Evolutionary conservation across 179 eudicot genomes (phyloP).

Genomic region (Beta corolliflora): DNA sequence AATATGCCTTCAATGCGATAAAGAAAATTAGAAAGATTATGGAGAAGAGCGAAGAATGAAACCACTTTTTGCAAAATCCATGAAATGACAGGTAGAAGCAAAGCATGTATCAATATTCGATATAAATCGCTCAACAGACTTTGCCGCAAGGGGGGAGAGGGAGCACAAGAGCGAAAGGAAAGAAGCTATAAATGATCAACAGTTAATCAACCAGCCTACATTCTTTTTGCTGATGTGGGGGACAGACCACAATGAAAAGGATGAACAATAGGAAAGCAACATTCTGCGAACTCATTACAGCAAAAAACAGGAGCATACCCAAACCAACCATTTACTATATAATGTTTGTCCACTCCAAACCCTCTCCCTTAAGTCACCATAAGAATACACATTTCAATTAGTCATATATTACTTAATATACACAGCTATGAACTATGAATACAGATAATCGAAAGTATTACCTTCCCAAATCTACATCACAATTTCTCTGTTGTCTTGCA

Average conservation of each 20-base stretch:
- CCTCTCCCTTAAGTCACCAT: background rate
- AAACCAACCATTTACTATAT: background rate
- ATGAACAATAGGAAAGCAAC: background rate
- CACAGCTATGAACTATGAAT: background rate
- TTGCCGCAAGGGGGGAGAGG: too few relatives aligned
- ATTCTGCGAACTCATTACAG: background rate
- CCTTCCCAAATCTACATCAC: conserved; percentile 28
- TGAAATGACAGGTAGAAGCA: background rate
- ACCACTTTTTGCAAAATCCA: background rate
- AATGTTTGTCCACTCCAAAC: background rate
- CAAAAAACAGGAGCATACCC: too few relatives aligned
- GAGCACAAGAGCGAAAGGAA: background rate
- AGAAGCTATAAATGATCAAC: background rate
- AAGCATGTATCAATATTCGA: background rate
- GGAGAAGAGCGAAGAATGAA: background rate
- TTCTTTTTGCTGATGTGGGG: background rate
- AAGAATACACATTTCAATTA: background rate
- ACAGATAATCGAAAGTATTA: conserved; percentile 9
- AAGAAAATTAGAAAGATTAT: background rate
- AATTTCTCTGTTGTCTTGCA: conserved; percentile 14
- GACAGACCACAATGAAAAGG: background rate
- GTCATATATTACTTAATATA: background rate
- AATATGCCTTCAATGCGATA: background rate
- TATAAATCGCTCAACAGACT: background rate
- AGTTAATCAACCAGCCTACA: background rate